Percentiles rank a stretch among this genome's conserved stretches.
Evolutionary conservation across 192 early-diverging fungal genomes (phyloP).

Genomic region (Lunasporangiospora selenospora): DNA sequence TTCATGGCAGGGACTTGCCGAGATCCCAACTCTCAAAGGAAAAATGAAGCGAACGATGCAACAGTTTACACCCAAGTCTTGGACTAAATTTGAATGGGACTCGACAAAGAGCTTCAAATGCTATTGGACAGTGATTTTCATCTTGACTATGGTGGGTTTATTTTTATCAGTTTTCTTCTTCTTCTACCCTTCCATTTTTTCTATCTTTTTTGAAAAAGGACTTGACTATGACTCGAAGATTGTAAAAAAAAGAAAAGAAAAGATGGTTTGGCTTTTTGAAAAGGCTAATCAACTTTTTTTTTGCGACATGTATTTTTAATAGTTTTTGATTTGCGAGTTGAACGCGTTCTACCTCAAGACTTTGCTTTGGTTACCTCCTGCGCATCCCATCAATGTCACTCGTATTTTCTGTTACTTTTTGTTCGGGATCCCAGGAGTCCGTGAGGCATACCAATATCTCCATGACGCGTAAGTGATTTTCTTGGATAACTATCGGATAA

Average conservation of each 20-base stretch:
- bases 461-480: conserved; percentile 44
- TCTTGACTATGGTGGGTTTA: no score
- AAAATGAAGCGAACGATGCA: conserved; percentile 82
- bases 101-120: conserved; percentile 82
- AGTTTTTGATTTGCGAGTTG: conserved; percentile 79
- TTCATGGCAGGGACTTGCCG: conserved; percentile 85
- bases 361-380: conserved; percentile 87
- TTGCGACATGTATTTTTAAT: conserved; percentile 3
- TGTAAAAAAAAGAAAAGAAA: no score
- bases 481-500: no score
- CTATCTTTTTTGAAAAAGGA: no score
- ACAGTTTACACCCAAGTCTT: conserved; percentile 91
- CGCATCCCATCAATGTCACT: conserved; percentile 76
- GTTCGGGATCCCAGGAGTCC: conserved; percentile 76
- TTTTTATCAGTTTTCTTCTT: no score
- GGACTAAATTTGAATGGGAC: conserved; percentile 92
- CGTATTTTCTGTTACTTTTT: conserved; percentile 80
- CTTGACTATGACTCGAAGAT: no score
- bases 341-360: conserved; percentile 94
- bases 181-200: background rate
- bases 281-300: no score
- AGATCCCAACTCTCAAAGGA: conserved; percentile 79
- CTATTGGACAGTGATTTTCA: conserved; percentile 72
- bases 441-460: conserved; percentile 89
- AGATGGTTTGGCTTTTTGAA: no score